Evolutionary conservation across 2,329 filamentous ascomycete species (phyloP), one percentile per base, ranked within the genome.

Genomic region (Trichoderma sp.): DNA sequence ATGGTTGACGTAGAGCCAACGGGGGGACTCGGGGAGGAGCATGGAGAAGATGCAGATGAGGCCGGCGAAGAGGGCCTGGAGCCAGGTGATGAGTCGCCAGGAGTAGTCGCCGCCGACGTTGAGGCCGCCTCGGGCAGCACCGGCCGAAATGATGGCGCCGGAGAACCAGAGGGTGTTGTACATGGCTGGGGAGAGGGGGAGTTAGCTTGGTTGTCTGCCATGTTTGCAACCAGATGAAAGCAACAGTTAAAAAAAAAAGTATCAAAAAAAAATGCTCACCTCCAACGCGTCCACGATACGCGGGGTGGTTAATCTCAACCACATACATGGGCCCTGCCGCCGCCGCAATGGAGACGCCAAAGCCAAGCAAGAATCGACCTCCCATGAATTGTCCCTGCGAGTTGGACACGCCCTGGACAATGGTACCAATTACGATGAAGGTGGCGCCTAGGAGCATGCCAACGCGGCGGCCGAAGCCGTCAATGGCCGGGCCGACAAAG

Each of bases 331-430:
- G 67, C 5, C 67, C 69, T 3, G 64, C 69, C 2, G 69, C 56
- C 8, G 61, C 79, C 19, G 80, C 80, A 69, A 84, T 80, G 50
- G 80, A 79, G 29, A 84, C 82, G 63, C 74, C 74, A 39, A 75
- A 89, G 64, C 87, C 87, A 3, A 89, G 82, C 22, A 89, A 76
- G 76, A 89, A 89, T 32, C 86, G 83, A n/a, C 86, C 86, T 52
- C 82, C 83, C 75, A 84, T 82, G 72, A 84, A 85, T 67, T 83
- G 80, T 10, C 76, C 76, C 68, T 72, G 74, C 66, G 57, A 73
- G 64, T 73, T 73, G 67, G 79, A 77, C 1, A 80, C 78, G n/a
- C 77, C 80, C 68, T 84, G 82, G 59, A 85, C 79, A 66, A 81
- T 76, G 32, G 82, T 82, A n/a, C 83, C 83, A 53, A 84, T 63